These are phyloP conservation scores for Candida schatavii DNA, from an alignment of 805 yeast species.

Conservation along the genomic window DNA sequence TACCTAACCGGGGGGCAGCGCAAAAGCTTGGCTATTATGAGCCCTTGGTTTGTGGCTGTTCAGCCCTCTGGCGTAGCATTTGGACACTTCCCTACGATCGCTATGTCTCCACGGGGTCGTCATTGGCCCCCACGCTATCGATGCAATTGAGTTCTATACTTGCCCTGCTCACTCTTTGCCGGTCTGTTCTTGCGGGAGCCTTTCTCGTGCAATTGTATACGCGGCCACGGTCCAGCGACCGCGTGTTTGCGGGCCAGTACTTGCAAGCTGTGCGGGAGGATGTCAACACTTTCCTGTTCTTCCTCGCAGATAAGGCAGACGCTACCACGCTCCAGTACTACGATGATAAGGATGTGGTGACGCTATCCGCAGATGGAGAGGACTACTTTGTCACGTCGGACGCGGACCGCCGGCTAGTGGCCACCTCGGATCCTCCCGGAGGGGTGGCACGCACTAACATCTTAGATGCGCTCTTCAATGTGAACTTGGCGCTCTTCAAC, in stretches of 20 bases:
- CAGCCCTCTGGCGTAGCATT: no score
- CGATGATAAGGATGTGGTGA: neutral
- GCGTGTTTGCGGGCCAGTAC: neutral
- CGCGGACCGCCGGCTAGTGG: neutral
- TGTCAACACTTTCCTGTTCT: neutral
- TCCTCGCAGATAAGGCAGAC: neutral
- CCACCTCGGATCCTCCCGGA: neutral
- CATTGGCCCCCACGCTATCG: no score
- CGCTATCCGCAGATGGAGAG: neutral
- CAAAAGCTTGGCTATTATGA: no score
- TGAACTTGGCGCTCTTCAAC: neutral
- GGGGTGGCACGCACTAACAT: neutral
- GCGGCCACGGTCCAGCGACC: neutral
- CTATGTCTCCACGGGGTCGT: no score
- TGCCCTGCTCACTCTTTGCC: neutral
- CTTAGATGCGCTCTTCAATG: neutral
- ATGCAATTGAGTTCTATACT: no score
- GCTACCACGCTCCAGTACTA: neutral
- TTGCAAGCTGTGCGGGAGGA: neutral
- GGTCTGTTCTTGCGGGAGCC: neutral
- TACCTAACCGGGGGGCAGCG: no score
- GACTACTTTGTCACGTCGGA: neutral
- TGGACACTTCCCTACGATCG: no score
- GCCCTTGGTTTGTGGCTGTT: no score
- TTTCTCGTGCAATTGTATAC: neutral